These are phyloP conservation scores for Brassica juncea DNA, from an alignment of 345 rosid genomes.

Conservation along the genomic window DNA sequence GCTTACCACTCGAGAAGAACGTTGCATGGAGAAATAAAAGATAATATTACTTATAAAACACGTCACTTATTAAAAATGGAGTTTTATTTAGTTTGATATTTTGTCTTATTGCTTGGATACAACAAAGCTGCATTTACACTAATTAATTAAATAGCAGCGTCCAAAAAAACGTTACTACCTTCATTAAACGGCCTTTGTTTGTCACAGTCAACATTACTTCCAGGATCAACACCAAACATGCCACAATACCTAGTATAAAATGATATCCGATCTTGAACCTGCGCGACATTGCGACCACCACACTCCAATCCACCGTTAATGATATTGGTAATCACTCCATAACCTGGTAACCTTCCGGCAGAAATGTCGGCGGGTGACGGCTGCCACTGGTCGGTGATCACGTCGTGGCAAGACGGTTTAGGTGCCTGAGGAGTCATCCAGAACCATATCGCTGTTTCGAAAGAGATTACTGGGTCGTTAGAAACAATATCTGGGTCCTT, in stretches of 20 bases:
- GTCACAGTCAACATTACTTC: slow-evolving; percentile 60
- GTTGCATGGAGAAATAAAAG: no score
- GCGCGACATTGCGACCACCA: background rate
- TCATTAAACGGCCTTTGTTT: slow-evolving; percentile 44
- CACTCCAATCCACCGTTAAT: background rate
- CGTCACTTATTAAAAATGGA: background rate
- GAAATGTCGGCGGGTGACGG: background rate
- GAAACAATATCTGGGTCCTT: background rate
- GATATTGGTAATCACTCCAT: background rate
- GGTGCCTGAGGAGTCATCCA: background rate
- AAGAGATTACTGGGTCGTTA: background rate
- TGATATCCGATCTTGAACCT: slow-evolving; percentile 58
- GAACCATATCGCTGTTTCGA: background rate
- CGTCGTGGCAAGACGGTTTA: background rate
- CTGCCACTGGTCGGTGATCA: background rate
- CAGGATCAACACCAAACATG: background rate
- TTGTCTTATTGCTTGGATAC: background rate
- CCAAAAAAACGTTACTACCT: slow-evolving; percentile 7
- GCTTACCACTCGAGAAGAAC: slow-evolving; percentile 9
- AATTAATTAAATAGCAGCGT: slow-evolving; percentile 25
- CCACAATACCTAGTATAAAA: slow-evolving; percentile 64
- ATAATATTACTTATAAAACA: no score
- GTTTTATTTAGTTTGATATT: background rate
- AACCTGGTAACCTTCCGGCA: background rate
- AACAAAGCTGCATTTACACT: slow-evolving; percentile 16